phyloP scores from a whole-genome alignment of 202 grass and related monocot species.

The Bolboschoenoplectus hybrid region DNA sequence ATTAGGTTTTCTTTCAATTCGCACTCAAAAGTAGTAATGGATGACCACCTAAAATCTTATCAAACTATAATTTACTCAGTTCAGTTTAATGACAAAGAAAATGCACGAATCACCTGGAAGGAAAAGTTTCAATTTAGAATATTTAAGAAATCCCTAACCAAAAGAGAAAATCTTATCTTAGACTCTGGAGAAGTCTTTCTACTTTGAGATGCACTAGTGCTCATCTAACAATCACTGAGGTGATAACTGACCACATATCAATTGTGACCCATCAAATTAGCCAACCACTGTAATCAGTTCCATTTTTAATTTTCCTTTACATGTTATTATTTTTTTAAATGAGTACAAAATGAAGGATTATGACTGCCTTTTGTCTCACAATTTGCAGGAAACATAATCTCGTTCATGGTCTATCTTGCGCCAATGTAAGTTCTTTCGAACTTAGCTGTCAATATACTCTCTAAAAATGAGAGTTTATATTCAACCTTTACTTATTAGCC shows the following conservation, averaged over 20 bases:
- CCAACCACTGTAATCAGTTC: slow-evolving; percentile 3
- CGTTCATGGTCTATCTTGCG: slow-evolving; percentile 84
- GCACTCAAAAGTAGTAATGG: slow-evolving; percentile 18
- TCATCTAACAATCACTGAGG: slow-evolving; percentile 25
- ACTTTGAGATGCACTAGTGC: slow-evolving; percentile 29
- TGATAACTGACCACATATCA: slow-evolving; percentile 8
- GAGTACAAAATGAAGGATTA: not conserved
- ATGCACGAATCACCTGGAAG: not conserved
- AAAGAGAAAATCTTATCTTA: slow-evolving; percentile 31
- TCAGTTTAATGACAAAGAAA: slow-evolving; percentile 35
- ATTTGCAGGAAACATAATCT: slow-evolving; percentile 77
- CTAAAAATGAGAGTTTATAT: slow-evolving; percentile 7
- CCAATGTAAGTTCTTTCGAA: slow-evolving; percentile 55
- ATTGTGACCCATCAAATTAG: slow-evolving; percentile 27
- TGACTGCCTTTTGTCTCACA: not conserved
- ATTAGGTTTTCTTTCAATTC: not conserved
- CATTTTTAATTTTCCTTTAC: not conserved
- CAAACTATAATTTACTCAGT: slow-evolving; percentile 17
- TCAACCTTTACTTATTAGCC: not conserved
- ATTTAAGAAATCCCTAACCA: slow-evolving; percentile 3
- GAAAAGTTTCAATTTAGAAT: slow-evolving; percentile 34
- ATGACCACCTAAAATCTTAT: slow-evolving; percentile 9
- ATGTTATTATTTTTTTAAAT: not conserved
- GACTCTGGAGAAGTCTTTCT: not conserved
- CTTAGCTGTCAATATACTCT: not conserved